A percentile compares a stretch with the other conserved stretches of the same genome.
Evolutionary conservation across 371 early-diverging fungal species (phyloP).

Genomic region (Umbelopsis sp.): DNA sequence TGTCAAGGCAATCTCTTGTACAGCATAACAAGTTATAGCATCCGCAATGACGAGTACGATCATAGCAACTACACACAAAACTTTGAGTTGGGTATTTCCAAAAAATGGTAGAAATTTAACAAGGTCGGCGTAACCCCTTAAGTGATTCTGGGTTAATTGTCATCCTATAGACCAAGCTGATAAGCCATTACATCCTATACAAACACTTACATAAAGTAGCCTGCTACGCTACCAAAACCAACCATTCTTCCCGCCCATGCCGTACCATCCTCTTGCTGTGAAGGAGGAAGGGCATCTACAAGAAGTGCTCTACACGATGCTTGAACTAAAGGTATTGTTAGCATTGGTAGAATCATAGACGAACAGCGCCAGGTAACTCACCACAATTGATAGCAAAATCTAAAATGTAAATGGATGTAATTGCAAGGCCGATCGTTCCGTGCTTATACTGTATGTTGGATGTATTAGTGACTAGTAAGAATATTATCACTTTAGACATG

Average conservation of each 20-base stretch:
- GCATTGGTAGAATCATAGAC: not conserved
- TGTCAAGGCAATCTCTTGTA: slow-evolving; percentile 54
- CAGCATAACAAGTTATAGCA: slow-evolving; percentile 68
- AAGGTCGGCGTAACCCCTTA: slow-evolving; percentile 81
- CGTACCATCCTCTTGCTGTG: slow-evolving; percentile 85
- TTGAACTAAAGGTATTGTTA: slow-evolving; percentile 54
- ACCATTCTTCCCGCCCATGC: slow-evolving; percentile 94
- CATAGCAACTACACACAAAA: slow-evolving; percentile 76
- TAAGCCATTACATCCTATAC: too few species aligned
- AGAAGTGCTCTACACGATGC: slow-evolving; percentile 87
- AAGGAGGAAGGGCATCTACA: slow-evolving; percentile 81
- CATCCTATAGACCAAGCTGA: not conserved
- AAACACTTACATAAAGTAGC: slow-evolving; percentile 74
- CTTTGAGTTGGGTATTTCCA: slow-evolving; percentile 83
- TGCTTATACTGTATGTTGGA: slow-evolving; percentile 39
- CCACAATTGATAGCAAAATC: slow-evolving; percentile 93
- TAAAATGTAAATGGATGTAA: slow-evolving; percentile 80
- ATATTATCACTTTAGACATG: not conserved
- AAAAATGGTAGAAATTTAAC: slow-evolving; percentile 70
- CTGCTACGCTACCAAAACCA: slow-evolving; percentile 84
- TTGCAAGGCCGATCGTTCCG: slow-evolving; percentile 66
- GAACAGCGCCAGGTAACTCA: slow-evolving; percentile 27
- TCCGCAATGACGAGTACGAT: slow-evolving; percentile 65
- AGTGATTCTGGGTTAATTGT: not conserved
- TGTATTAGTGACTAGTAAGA: not conserved